phyloP scores from a whole-genome alignment of 2,329 filamentous ascomycete genomes.

The Alternaria brassicae region DNA sequence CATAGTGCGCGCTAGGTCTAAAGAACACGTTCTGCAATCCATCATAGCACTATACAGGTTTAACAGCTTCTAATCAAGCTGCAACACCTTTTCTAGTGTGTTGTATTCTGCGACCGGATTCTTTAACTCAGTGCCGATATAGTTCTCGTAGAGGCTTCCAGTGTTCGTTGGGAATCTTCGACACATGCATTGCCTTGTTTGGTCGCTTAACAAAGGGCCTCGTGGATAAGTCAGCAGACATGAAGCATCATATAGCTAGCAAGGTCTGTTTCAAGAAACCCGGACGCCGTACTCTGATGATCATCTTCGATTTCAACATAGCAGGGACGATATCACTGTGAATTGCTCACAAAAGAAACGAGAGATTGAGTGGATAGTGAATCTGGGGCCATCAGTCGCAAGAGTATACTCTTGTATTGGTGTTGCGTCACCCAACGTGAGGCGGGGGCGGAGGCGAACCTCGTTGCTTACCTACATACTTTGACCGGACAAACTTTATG shows the following conservation, averaged over 20 bases:
- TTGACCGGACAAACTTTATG: background rate
- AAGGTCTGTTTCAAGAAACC: background rate
- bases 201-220: background rate
- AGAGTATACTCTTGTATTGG: too few relatives aligned
- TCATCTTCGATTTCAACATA: background rate
- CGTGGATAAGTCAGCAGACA: background rate
- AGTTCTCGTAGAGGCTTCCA: background rate
- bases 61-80: background rate
- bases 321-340: background rate
- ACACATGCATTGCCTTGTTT: constrained; percentile 1
- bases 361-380: background rate
- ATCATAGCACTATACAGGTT: background rate
- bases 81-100: background rate
- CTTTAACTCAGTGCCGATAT: background rate
- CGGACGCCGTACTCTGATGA: background rate
- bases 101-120: background rate
- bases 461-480: background rate
- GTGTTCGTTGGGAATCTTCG: background rate
- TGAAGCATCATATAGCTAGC: background rate
- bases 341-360: background rate
- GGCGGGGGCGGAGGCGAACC: background rate
- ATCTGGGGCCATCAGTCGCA: background rate
- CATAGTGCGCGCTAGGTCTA: background rate
- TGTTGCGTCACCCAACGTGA: too few relatives aligned
- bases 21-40: background rate